Evolutionary conservation across 768 basidiomycete genomes (phyloP).

Genomic region (Hygrophorus russula): DNA sequence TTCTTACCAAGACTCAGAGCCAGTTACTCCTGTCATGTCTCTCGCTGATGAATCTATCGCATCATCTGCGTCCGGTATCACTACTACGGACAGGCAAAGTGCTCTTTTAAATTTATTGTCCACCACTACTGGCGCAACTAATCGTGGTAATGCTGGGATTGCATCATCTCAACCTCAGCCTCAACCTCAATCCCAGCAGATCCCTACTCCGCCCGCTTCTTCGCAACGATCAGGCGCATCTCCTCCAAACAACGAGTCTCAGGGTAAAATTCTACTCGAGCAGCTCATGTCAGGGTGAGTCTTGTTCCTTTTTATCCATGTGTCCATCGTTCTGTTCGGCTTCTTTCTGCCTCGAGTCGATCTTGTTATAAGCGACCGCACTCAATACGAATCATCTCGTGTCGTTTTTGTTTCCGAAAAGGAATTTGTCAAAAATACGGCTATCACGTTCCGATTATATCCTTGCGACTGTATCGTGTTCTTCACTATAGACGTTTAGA

Average conservation of each 20-base stretch:
- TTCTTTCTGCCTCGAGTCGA: neutral
- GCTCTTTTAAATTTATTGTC: slow-evolving; percentile 64
- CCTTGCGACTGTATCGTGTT: too few relatives aligned
- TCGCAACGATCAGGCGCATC: slow-evolving; percentile 45
- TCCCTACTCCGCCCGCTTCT: slow-evolving; percentile 61
- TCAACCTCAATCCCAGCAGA: slow-evolving; percentile 35
- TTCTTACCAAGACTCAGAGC: slow-evolving; percentile 22
- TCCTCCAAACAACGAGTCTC: slow-evolving; percentile 48
- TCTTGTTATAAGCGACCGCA: neutral
- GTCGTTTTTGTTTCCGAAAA: too few relatives aligned
- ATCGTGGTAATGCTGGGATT: too few relatives aligned
- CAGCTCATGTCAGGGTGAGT: slow-evolving; percentile 76
- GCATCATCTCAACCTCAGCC: slow-evolving; percentile 10
- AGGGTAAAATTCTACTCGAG: slow-evolving; percentile 68
- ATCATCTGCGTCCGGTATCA: slow-evolving; percentile 28
- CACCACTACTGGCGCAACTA: slow-evolving; percentile 24
- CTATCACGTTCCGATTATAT: too few relatives aligned
- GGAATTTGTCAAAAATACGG: too few relatives aligned
- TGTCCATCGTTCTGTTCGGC: neutral
- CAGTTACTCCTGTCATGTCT: slow-evolving; percentile 30
- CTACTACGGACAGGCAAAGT: slow-evolving; percentile 57
- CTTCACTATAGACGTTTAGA: too few relatives aligned
- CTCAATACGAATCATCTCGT: too few relatives aligned
- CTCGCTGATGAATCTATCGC: slow-evolving; percentile 33
- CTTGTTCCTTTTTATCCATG: neutral